Conservation (phyloP, 768 basidiomycete genomes). For the Polyporus arcularius region DNA sequence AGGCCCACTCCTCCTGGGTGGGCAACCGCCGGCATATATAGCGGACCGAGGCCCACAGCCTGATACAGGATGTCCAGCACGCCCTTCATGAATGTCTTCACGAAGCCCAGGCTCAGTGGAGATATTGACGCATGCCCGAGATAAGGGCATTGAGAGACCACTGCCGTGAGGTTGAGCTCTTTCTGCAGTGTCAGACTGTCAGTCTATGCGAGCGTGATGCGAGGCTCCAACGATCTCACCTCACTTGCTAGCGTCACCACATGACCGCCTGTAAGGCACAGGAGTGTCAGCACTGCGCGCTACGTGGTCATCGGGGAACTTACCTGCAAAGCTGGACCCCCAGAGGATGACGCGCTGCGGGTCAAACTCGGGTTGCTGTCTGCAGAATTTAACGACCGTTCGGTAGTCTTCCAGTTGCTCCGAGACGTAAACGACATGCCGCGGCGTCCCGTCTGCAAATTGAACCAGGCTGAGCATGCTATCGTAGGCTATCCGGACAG, state of each 20-base stretch:
- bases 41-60: constrained; percentile 27
- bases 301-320: not conserved
- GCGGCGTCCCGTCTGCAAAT: constrained; percentile 34
- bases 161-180: constrained; percentile 30
- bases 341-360: constrained; percentile 34
- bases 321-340: constrained; percentile 38
- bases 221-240: constrained; percentile 16
- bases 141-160: constrained; percentile 38
- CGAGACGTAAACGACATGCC: constrained; percentile 29
- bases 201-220: not conserved
- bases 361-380: constrained; percentile 33
- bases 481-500: not conserved
- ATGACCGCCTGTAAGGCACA: constrained; percentile 31
- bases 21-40: constrained; percentile 32
- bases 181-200: constrained; percentile 13
- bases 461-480: not conserved
- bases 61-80: constrained; percentile 31
- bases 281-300: not conserved
- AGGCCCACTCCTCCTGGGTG: constrained; percentile 32
- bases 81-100: constrained; percentile 24
- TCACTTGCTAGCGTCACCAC: constrained; percentile 33
- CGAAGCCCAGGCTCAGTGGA: constrained; percentile 11
- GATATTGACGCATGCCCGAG: constrained; percentile 21
- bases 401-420: constrained; percentile 42
- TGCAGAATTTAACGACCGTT: constrained; percentile 36